These are phyloP conservation scores for Torulaspora pretoriensis DNA, from an alignment of 1,139 yeast genomes.

Conservation along the genomic window DNA sequence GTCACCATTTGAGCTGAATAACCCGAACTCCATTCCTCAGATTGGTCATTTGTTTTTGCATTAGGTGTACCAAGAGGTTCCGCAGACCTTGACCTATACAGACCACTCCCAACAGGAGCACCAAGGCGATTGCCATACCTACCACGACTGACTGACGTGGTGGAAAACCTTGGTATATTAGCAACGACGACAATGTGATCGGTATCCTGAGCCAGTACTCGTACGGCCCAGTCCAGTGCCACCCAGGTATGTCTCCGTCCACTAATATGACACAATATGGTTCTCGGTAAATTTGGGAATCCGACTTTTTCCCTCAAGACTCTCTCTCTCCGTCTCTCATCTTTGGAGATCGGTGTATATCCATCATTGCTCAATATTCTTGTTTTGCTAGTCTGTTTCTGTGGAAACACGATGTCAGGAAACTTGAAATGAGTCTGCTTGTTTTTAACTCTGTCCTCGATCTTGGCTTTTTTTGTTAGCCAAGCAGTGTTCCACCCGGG, in stretches of 20 bases:
- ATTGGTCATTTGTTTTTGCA: conserved; percentile 32
- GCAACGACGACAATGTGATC: conserved; percentile 59
- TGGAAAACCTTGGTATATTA: conserved; percentile 37
- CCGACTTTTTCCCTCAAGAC: conserved; percentile 25
- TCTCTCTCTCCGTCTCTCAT: conserved; percentile 25
- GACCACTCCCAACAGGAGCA: conserved; percentile 9
- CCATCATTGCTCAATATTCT: conserved; percentile 20
- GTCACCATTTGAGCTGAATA: conserved; percentile 27
- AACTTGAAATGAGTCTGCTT: conserved; percentile 19
- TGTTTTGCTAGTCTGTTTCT: conserved; percentile 7
- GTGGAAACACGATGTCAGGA: conserved; percentile 24
- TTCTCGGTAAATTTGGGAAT: conserved; percentile 42
- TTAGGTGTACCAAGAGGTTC: conserved; percentile 17
- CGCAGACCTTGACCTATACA: conserved; percentile 38
- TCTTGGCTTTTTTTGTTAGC: conserved; percentile 18
- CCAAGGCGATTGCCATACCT: conserved; percentile 21
- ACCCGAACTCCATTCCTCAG: conserved; percentile 33
- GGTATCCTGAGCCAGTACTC: conserved; percentile 51
- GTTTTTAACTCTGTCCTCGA: conserved; percentile 19
- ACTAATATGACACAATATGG: conserved; percentile 58
- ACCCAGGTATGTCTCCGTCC: conserved; percentile 80
- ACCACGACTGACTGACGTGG: conserved; percentile 3
- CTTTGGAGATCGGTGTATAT: conserved; percentile 26
- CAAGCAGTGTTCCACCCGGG: conserved; percentile 26
- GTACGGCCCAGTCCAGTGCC: conserved; percentile 64